Conservation (phyloP, 1,139 yeast species). For the Diutina scorzettiae region DNA sequence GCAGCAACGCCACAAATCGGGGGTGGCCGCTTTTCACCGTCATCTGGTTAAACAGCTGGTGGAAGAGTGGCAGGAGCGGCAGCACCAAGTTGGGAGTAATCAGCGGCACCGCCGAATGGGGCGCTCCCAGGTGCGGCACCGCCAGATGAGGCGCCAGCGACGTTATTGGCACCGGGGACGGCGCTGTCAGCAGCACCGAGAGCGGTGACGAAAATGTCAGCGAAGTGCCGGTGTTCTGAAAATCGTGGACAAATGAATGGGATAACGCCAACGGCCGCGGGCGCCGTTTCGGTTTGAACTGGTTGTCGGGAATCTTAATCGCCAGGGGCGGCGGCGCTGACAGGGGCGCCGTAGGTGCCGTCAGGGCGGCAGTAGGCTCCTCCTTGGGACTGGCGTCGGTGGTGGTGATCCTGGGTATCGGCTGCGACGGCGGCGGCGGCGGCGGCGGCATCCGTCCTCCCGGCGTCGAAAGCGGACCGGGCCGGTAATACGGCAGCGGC, state of each 20-base stretch:
- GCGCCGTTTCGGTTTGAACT: constrained; percentile 29
- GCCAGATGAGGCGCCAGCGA: constrained; percentile 4
- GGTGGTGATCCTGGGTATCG: background rate
- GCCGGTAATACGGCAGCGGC: constrained; percentile 1
- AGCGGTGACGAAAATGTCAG: constrained; percentile 4
- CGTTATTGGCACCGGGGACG: background rate
- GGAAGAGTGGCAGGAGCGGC: constrained; percentile 32
- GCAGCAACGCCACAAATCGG: constrained; percentile 6
- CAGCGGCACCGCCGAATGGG: constrained; percentile 2
- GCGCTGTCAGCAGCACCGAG: constrained; percentile 3
- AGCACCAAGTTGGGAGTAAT: constrained; percentile 17
- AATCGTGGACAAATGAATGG: constrained; percentile 18
- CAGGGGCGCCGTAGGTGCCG: background rate
- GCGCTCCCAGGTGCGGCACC: background rate
- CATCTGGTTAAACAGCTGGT: constrained; percentile 23
- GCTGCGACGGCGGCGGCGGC: background rate
- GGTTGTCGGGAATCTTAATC: constrained; percentile 9
- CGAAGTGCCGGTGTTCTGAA: background rate
- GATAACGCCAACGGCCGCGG: constrained; percentile 31
- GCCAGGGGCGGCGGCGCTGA: background rate
- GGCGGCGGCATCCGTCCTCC: background rate
- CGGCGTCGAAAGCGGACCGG: background rate
- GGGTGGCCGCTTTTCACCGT: constrained; percentile 4
- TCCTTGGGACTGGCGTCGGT: background rate
- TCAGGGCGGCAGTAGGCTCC: background rate